These are phyloP conservation scores for Selenicereus undatus DNA, from an alignment of 148 eudicot genomes.

Conservation along the genomic window DNA sequence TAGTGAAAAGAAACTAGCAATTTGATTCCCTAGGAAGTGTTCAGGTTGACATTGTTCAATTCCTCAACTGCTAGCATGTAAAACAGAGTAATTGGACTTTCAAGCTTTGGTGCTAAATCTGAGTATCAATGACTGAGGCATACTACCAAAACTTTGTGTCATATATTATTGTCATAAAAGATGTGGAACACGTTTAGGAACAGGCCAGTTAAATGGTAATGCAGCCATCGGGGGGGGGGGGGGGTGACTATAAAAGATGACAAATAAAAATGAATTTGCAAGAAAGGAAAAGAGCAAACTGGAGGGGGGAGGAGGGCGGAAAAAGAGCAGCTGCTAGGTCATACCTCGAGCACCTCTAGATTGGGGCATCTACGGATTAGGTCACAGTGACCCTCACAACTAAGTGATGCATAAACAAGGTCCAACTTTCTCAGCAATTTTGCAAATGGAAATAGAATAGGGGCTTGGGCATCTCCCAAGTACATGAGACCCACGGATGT, in stretches of 20 bases:
- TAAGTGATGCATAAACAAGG: slow-evolving; percentile 72
- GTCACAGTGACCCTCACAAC: slow-evolving; percentile 63
- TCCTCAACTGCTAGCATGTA: neutral
- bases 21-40: neutral
- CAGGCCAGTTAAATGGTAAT: neutral
- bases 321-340: slow-evolving; percentile 1
- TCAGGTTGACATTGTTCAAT: neutral
- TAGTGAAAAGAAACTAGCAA: neutral
- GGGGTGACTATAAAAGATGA: neutral
- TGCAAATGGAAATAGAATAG: slow-evolving; percentile 59
- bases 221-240: too few relatives aligned
- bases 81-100: neutral
- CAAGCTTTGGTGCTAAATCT: neutral
- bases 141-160: neutral
- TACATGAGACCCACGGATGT: slow-evolving; percentile 60
- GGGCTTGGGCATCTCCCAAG: slow-evolving; percentile 60
- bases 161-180: neutral
- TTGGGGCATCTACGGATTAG: slow-evolving; percentile 76
- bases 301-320: neutral
- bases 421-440: slow-evolving; percentile 63
- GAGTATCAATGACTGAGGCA: neutral
- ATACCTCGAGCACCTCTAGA: slow-evolving; percentile 93
- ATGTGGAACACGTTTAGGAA: neutral
- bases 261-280: neutral
- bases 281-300: neutral